Evolutionary conservation across 2,329 filamentous ascomycete genomes (phyloP), one percentile per base, ranked within the genome.

Genomic region (Fusarium albidum): DNA sequence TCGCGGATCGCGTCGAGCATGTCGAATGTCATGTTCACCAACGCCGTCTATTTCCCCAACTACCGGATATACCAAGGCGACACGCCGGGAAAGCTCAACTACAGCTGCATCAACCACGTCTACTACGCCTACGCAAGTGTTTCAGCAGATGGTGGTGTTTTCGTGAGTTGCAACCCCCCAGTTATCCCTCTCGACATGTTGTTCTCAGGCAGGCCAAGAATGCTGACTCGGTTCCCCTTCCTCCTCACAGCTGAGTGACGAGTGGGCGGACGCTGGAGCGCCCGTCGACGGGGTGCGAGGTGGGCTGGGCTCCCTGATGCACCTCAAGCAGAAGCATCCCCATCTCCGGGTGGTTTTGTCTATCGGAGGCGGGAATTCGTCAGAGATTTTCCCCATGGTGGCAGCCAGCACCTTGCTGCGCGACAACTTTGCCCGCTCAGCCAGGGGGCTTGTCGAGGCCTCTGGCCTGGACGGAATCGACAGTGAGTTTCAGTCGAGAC

Each of bases 41-140:
- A 95, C 72, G 90, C 88, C 17, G 88, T 92, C 14, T 95, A 94
- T 75, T 95, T 91, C 71, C 89, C 90, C n/a, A 94, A 91, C 73
- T 86, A 85, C 76, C 80, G 86, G 52, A 84, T 92, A 62, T 92
- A 92, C 73, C 80, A 82, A 50, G 83, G 87, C 59, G 85, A 91
- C 65, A 89, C 89, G 13, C 91, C 91, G 0, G 89, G 85, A 1
- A 85, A 85, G 49, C 77, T 94, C 68, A 90, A 90, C 69, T 85
- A 91, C 71, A 84, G 84, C 61, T 90, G 88, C 66, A 86, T 94
- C 66, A 92, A 88, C 62, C 88, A 92, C 68, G 85, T 93, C 21
- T 93, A 92, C 73, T 94, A 94, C 69, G 89, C 90, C 11, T 93
- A 91, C 81, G 90, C 90, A 52, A 89, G 83, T 73, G 83, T 94